A percentile compares a stretch with the other conserved stretches of the same genome.
phyloP scores from a whole-genome alignment of 2,329 filamentous ascomycete genomes.

The Botrytis porri region DNA sequence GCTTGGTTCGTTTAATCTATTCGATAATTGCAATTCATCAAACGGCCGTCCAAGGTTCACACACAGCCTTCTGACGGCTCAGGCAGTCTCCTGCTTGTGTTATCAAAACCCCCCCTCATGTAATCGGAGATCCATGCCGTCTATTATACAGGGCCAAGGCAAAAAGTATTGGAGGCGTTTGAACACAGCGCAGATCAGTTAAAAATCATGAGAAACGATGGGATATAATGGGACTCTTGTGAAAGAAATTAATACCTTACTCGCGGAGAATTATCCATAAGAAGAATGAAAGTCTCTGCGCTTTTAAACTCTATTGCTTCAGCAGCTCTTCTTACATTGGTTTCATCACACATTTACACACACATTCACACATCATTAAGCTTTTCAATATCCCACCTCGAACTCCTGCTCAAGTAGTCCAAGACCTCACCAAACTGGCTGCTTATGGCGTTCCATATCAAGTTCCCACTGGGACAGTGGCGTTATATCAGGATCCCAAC shows the following conservation, averaged over 20 bases:
- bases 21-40: too few relatives aligned
- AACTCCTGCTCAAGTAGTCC: neutral
- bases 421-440: neutral
- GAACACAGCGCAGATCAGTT: neutral
- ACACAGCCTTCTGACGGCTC: neutral
- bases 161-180: neutral
- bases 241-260: neutral
- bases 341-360: neutral
- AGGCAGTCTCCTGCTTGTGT: neutral
- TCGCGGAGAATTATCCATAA: neutral
- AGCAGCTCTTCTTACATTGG: neutral
- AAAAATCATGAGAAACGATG: neutral
- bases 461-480: neutral
- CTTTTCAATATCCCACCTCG: neutral
- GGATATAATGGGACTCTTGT: neutral
- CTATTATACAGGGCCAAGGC: neutral
- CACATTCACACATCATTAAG: neutral
- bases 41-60: too few relatives aligned
- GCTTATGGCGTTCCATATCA: neutral
- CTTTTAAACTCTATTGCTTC: neutral
- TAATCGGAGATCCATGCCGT: neutral
- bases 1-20: neutral
- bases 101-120: neutral
- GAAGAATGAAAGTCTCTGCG: neutral
- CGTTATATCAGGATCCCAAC: neutral